A percentile compares a stretch with the other conserved stretches of the same genome.
phyloP scores from a whole-genome alignment of 148 eudicot species.

The Silene uniflora region DNA sequence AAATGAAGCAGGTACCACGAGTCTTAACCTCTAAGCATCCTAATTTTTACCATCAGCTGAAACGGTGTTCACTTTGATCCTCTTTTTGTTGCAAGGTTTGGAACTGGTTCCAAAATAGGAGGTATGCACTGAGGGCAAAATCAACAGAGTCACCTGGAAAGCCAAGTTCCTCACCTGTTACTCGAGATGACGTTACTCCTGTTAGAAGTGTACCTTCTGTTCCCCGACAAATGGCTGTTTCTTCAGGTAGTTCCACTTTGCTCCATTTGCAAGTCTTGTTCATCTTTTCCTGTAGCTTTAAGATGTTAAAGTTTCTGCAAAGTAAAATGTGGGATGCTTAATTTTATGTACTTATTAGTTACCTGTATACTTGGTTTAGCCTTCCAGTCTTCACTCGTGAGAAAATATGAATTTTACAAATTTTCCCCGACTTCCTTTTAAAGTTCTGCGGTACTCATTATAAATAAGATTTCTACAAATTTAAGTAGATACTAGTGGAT shows the following conservation, averaged over 20 bases:
- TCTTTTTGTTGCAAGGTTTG: constrained; percentile 48
- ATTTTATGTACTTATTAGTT: not conserved
- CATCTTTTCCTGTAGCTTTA: not conserved
- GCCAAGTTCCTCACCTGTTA: constrained; percentile 36
- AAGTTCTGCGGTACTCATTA: not conserved
- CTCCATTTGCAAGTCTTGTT: constrained; percentile 6
- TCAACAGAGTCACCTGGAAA: constrained; percentile 49
- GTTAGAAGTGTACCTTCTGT: constrained; percentile 50
- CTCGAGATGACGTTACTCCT: constrained; percentile 46
- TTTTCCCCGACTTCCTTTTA: not conserved
- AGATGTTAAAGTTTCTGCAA: not conserved
- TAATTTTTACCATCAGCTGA: not conserved
- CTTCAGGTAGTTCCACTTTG: constrained; percentile 42
- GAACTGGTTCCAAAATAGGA: constrained; percentile 98
- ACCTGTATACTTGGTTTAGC: not conserved
- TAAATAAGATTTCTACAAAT: not conserved
- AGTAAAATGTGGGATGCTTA: not conserved
- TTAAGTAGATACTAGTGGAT: not conserved
- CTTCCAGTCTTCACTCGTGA: not conserved
- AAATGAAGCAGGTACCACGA: constrained; percentile 67
- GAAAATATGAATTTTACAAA: not conserved
- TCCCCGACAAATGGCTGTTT: constrained; percentile 38
- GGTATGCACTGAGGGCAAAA: constrained; percentile 84
- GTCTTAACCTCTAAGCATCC: not conserved
- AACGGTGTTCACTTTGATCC: constrained; percentile 10